Evolutionary conservation across 2,329 filamentous ascomycete species (phyloP), one percentile per base, ranked within the genome.

Genomic region (Fusarium marasasianum): DNA sequence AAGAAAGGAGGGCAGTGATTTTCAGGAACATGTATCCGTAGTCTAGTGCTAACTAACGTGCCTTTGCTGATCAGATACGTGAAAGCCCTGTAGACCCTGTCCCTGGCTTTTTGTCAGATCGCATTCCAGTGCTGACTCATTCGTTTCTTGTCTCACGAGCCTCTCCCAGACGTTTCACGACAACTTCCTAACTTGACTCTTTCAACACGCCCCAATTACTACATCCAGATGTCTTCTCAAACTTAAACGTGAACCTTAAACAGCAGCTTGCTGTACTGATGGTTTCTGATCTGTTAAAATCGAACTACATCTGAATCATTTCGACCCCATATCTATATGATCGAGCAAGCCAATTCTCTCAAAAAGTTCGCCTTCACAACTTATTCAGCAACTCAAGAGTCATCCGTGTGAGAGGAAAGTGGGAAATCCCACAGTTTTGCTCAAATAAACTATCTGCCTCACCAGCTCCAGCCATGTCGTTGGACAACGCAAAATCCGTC

Each of bases 391-490:
- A n/a, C 20, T 57, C 24, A 29, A 35, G 22, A 40, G 35, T 50
- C 55, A 64, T 60, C 43, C 40, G n/a, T 13, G 53, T 71, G 69
- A 66, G 68, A 79, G 71, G 76, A 66, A 78, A 75, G 72, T 58
- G 69, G 69, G 55, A 48, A 22, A 57, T 69, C 63, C 73, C 74
- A 75, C 76, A 60, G 15, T 62, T 72, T 75, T 78, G 66, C 77
- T 76, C 73, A 78, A 75, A 77, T 63, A 70, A 69, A 73, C 74
- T 73, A 78, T 77, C 62, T 72, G 67, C 59, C 73, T 75, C 67
- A 79, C 77, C 63, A 63, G 69, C 73, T 63, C 70, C 69, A 68
- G 59, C 68, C 50, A 66, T 53, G 38, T 37, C 59, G 41, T 60
- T 61, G 60, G 54, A 63, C 54, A 33, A 61, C 54, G 56, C 58